Base-by-base conservation (phyloP, 2,329 filamentous ascomycete species). In the Talaromyces rugulosus region DNA sequence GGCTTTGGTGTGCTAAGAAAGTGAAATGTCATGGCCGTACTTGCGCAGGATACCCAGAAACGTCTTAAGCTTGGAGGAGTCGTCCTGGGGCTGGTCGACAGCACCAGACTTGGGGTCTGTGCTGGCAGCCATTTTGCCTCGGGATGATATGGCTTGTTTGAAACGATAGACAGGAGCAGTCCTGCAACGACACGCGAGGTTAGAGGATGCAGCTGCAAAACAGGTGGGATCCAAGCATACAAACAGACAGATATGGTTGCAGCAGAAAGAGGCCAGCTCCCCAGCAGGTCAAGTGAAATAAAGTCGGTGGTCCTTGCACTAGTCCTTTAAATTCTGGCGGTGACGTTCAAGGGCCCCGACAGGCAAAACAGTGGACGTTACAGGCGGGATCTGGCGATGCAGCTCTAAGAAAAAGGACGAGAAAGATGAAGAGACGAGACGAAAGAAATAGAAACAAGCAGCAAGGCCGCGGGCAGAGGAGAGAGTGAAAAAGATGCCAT, bases 21-120 rank as follows among this genome's bases (percentile, higher is more conserved):
- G 34, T 47, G 34, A 18, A 18, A 31, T 61, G 30, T 23, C 18
- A 33, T 18, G 54, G 7, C 58, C 87, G 80, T 83, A 96, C 92
- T 90, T 96, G 78, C 89, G 89, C 72, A 98, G 79, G 68, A 97
- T 96, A 59, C 88, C 86, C 64, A 97, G 77, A 72, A 98, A 96
- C 1, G 91, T 96, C 78, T 87, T 90, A 71, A 98, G 81, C 82
- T 96, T 96, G 67, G 90, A 94, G 67, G 86, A 87, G 63, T 98
- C 93, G 79, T 91, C 92, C 67, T 83, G 82, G 16, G 80, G 76
- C 75, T 87, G 86, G 71, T 87, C 85, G 34, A 74, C 70, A 44
- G 72, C 33, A 40, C 47, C 61, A 52, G 56, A 44, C 34, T 34
- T 62, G 40, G 56, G 11, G 57, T 57, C 61, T n/a, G 57, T 33